Conservation (phyloP, 2,329 filamentous ascomycete genomes). For the Cadophora luteo-olivacea region DNA sequence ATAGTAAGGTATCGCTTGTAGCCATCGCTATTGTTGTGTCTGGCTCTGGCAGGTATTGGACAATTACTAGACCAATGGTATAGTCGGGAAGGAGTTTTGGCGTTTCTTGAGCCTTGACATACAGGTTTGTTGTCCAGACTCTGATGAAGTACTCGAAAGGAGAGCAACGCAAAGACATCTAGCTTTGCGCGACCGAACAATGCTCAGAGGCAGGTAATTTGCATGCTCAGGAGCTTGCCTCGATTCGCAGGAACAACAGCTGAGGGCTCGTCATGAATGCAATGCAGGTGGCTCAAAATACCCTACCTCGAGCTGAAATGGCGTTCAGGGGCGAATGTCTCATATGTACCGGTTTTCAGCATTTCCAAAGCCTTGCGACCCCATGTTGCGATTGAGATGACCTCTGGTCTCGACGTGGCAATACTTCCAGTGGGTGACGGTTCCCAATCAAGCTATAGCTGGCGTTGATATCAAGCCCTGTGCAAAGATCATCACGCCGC, state of each 20-base stretch:
- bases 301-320: slow-evolving; percentile 12
- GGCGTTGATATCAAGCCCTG: slow-evolving; percentile 10
- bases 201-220: background rate
- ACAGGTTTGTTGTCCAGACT: background rate
- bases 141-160: no score
- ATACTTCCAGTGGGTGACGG: background rate
- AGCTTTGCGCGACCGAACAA: no score
- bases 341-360: slow-evolving; percentile 16
- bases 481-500: background rate
- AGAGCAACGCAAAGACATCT: no score
- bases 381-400: background rate
- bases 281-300: background rate
- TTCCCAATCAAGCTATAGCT: background rate
- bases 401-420: slow-evolving; percentile 2
- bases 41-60: background rate
- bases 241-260: background rate
- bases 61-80: background rate
- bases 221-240: background rate
- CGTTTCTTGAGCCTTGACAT: background rate
- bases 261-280: background rate
- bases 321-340: slow-evolving; percentile 20
- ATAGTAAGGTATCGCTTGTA: background rate
- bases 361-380: slow-evolving; percentile 5
- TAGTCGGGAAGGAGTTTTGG: background rate
- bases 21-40: background rate